Evolutionary conservation across 2,329 filamentous ascomycete genomes (phyloP).

Genomic region (Epichloe coenophiala): DNA sequence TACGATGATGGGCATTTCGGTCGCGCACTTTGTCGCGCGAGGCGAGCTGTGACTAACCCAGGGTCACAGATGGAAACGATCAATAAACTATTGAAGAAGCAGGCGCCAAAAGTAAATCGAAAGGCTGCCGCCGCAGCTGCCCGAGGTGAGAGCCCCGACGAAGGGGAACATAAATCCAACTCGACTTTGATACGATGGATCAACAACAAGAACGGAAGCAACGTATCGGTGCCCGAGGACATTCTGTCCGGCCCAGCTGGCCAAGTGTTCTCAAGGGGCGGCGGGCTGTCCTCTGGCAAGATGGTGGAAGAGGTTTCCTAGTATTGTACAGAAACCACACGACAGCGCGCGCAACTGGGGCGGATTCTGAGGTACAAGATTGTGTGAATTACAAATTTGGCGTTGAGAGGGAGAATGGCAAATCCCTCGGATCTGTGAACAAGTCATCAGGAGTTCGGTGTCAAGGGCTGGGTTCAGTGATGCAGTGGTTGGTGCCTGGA

Average conservation of each 20-base stretch:
- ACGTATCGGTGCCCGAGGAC: slow-evolving; percentile 52
- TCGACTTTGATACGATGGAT: slow-evolving; percentile 58
- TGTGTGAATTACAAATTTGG: background rate
- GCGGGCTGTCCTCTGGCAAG: slow-evolving; percentile 26
- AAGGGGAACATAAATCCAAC: slow-evolving; percentile 35
- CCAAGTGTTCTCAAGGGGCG: slow-evolving; percentile 34
- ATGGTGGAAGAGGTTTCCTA: slow-evolving; percentile 43
- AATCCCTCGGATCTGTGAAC: too few species aligned
- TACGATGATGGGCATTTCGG: background rate
- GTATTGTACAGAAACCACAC: background rate
- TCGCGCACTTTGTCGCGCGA: background rate
- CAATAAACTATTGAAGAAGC: slow-evolving; percentile 79
- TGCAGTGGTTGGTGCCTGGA: too few species aligned
- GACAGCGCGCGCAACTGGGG: too few species aligned
- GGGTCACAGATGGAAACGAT: slow-evolving; percentile 65
- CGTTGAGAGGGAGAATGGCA: too few species aligned
- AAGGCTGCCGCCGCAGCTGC: slow-evolving; percentile 29
- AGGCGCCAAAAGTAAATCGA: slow-evolving; percentile 60
- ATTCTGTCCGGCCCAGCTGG: slow-evolving; percentile 53
- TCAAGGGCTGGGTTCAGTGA: too few species aligned
- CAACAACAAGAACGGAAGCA: slow-evolving; percentile 50
- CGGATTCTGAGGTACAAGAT: background rate
- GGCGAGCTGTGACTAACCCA: background rate
- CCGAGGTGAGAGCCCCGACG: slow-evolving; percentile 36
- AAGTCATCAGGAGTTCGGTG: too few species aligned